These are phyloP conservation scores for Suillus plorans DNA, from an alignment of 768 basidiomycete species.

Conservation along the genomic window DNA sequence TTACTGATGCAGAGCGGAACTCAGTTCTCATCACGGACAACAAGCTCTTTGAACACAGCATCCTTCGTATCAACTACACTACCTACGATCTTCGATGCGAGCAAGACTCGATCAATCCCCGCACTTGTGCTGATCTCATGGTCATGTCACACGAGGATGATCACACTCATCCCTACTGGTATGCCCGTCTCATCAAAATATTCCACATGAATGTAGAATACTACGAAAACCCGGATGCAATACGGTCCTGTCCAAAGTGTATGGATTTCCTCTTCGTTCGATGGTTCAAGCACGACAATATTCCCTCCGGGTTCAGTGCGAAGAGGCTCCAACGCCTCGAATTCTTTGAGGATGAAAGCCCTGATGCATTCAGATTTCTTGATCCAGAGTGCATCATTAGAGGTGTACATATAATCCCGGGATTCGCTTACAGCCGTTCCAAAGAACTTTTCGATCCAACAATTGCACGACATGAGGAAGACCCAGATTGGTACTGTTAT, in stretches of 20 bases:
- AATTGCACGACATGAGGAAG: constrained; percentile 4
- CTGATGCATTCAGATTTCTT: constrained; percentile 43
- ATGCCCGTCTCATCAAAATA: constrained; percentile 34
- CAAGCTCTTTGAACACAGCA: constrained; percentile 32
- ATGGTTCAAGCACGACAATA: constrained; percentile 34
- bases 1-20: constrained; percentile 21
- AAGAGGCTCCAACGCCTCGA: constrained; percentile 36
- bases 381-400: constrained; percentile 42
- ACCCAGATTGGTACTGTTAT: constrained; percentile 29
- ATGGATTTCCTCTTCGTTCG: constrained; percentile 46
- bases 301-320: constrained; percentile 24
- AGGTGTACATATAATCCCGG: constrained; percentile 43
- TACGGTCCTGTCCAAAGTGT: not conserved
- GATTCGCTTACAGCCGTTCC: constrained; percentile 26
- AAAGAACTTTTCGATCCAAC: constrained; percentile 7
- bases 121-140: constrained; percentile 36
- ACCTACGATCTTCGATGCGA: constrained; percentile 26
- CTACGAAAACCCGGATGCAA: not conserved
- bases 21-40: constrained; percentile 25
- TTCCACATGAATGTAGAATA: constrained; percentile 22
- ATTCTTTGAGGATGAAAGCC: constrained; percentile 33
- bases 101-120: constrained; percentile 30
- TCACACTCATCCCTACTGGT: constrained; percentile 35
- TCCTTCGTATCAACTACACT: constrained; percentile 31
- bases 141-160: constrained; percentile 24